A percentile compares a stretch with the other conserved stretches of the same genome.
Conservation (phyloP, 805 yeast species). For the Torulaspora maleeae region DNA sequence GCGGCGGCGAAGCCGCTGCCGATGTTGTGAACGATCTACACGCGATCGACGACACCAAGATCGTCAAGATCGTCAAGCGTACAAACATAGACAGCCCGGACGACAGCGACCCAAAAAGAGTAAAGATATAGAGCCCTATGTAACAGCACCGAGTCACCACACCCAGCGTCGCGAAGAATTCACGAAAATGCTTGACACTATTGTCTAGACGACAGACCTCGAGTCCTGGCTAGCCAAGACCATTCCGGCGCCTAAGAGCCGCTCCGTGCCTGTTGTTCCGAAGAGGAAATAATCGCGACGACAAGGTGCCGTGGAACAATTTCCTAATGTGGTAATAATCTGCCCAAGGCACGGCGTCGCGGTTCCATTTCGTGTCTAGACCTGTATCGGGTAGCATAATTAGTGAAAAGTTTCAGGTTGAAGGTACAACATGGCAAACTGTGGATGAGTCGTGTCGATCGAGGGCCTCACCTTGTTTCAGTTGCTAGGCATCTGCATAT, state of each 20-base stretch:
- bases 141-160: too few species aligned
- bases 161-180: not conserved
- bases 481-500: not conserved
- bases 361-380: not conserved
- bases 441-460: not conserved
- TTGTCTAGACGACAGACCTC: not conserved
- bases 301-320: not conserved
- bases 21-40: conserved; percentile 28
- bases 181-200: not conserved
- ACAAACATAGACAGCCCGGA: conserved; percentile 3
- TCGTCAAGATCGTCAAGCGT: conserved; percentile 27
- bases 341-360: not conserved
- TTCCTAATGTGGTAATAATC: not conserved
- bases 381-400: not conserved
- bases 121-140: conserved; percentile 1
- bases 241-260: too few species aligned
- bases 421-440: not conserved
- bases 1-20: conserved; percentile 36
- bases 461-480: conserved; percentile 4
- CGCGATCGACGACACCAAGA: conserved; percentile 12
- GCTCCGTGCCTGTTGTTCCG: too few species aligned
- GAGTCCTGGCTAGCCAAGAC: not conserved
- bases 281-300: too few species aligned
- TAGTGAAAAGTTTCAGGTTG: conserved; percentile 2
- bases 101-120: conserved; percentile 3